Evolutionary conservation across 441 rosid genomes (phyloP).

Genomic region (Jatropha multifida): DNA sequence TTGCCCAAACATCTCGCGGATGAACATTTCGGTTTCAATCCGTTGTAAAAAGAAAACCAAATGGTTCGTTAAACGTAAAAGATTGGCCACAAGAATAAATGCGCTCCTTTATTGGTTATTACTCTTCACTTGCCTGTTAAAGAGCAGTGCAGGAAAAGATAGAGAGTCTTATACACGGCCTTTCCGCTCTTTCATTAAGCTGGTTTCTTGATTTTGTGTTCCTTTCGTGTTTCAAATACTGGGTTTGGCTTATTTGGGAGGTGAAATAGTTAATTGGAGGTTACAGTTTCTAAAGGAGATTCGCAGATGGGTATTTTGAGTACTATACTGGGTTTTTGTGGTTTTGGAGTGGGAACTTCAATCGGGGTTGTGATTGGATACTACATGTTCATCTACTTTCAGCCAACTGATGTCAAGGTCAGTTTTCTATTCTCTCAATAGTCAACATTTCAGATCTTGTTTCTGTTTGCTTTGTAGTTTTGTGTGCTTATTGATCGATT

Average conservation of each 20-base stretch:
- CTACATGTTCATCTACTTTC: slow-evolving; percentile 72
- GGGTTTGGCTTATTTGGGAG: neutral
- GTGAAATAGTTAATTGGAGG: neutral
- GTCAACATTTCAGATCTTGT: slow-evolving; percentile 5
- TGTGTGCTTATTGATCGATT: neutral
- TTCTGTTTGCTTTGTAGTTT: neutral
- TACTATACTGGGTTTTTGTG: slow-evolving; percentile 65
- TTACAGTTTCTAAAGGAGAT: neutral
- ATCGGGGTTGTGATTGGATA: slow-evolving; percentile 77
- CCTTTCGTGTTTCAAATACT: neutral
- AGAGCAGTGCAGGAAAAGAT: neutral
- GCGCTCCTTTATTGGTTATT: slow-evolving; percentile 32
- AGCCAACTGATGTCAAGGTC: slow-evolving; percentile 85
- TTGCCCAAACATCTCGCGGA: slow-evolving; percentile 25
- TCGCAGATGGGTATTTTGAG: slow-evolving; percentile 70
- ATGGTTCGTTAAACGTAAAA: slow-evolving; percentile 22
- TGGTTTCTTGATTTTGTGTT: neutral
- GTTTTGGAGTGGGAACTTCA: slow-evolving; percentile 85
- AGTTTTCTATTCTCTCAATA: neutral
- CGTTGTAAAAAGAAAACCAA: slow-evolving; percentile 21
- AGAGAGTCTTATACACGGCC: neutral
- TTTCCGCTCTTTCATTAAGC: neutral
- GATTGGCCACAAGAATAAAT: slow-evolving; percentile 29
- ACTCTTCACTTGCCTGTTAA: slow-evolving; percentile 9
- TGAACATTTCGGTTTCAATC: slow-evolving; percentile 27